A percentile compares a stretch with the other conserved stretches of the same genome.
phyloP scores from a whole-genome alignment of 495 filamentous ascomycete genomes.

The Podospora pseudopauciseta region DNA sequence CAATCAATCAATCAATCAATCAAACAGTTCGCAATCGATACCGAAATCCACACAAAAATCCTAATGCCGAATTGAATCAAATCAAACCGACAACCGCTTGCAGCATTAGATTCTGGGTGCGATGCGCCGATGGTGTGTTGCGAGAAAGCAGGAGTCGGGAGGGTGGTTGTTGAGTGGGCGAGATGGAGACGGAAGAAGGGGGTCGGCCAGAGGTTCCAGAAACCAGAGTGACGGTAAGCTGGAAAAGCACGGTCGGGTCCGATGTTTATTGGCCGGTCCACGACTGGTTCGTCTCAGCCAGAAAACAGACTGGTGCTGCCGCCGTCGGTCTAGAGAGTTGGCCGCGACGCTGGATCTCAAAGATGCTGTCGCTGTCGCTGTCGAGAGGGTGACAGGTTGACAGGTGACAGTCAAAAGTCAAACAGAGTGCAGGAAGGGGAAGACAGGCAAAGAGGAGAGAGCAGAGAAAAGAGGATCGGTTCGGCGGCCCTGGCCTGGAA shows the following conservation, averaged over 20 bases:
- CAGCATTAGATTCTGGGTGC: slow-evolving; percentile 5
- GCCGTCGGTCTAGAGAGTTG: slow-evolving; percentile 5
- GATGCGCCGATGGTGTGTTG: slow-evolving; percentile 3
- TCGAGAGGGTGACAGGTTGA: no score
- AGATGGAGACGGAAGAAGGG: slow-evolving; percentile 13
- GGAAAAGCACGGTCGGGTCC: slow-evolving; percentile 25
- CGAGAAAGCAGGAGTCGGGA: slow-evolving; percentile 4
- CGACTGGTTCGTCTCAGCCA: slow-evolving; percentile 32
- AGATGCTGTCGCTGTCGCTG: no score
- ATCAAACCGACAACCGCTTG: neutral
- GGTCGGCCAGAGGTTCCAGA: slow-evolving; percentile 29
- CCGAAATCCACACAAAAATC: neutral
- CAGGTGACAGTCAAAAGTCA: neutral
- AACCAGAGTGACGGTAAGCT: slow-evolving; percentile 33
- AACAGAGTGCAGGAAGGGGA: neutral
- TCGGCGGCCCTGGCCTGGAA: neutral
- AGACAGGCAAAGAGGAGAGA: neutral
- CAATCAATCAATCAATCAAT: slow-evolving; percentile 2
- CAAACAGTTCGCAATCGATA: neutral
- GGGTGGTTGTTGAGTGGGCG: slow-evolving; percentile 12
- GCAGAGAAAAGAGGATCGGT: neutral
- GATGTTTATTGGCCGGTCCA: slow-evolving; percentile 28
- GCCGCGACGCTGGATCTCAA: no score
- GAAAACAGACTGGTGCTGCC: slow-evolving; percentile 1
- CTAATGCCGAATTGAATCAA: neutral